Percentiles rank a stretch among this genome's conserved stretches.
Conservation (phyloP, 768 basidiomycete genomes). For the Trametes coccinea region DNA sequence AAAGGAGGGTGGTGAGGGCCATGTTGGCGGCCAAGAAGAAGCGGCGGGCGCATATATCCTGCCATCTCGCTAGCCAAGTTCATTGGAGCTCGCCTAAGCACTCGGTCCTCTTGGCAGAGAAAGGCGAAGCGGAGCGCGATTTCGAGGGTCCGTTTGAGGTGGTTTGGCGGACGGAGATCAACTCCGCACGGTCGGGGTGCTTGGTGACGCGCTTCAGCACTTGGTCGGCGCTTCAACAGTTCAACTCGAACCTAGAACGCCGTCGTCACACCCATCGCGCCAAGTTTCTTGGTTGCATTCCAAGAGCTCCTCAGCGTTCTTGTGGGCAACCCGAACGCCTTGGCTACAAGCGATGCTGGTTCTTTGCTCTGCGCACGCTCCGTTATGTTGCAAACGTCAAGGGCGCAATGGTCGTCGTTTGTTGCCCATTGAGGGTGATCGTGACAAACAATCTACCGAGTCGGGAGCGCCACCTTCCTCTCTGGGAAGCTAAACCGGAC, state of each 20-base stretch:
- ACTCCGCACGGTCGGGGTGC: not conserved
- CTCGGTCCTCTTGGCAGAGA: not conserved
- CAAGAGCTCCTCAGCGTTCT: constrained; percentile 7
- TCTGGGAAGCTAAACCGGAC: not conserved
- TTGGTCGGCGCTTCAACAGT: not conserved
- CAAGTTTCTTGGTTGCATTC: constrained; percentile 16
- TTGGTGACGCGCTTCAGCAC: not conserved
- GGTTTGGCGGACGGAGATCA: not conserved
- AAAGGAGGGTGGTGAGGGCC: constrained; percentile 13
- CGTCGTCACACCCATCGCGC: constrained; percentile 3
- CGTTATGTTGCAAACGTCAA: too few relatives aligned
- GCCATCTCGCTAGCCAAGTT: constrained; percentile 8
- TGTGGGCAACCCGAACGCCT: not conserved
- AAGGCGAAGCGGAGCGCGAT: not conserved
- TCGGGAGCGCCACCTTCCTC: not conserved
- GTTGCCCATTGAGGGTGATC: not conserved
- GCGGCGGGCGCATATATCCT: constrained; percentile 3
- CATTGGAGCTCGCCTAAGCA: constrained; percentile 5
- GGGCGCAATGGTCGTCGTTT: not conserved
- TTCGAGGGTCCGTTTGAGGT: not conserved
- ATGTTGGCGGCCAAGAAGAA: not conserved
- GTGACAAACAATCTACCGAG: not conserved
- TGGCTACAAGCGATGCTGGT: not conserved
- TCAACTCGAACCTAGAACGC: not conserved
- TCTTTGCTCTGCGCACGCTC: too few relatives aligned